Base-by-base conservation (phyloP, 1,284 basidiomycete species). In the Anthracocystis panici-leucophaei region DNA sequence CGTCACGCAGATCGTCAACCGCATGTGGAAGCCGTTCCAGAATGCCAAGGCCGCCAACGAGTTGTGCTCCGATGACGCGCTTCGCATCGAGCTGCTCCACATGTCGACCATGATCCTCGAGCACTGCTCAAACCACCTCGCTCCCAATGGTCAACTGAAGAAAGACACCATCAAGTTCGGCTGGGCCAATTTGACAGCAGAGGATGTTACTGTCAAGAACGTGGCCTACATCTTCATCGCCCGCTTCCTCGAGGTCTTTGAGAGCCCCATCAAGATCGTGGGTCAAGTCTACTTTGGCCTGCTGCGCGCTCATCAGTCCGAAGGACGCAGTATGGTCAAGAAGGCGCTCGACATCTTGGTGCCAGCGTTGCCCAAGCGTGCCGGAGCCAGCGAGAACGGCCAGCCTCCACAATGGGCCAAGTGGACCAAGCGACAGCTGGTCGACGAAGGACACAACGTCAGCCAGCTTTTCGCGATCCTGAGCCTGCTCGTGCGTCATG, bases 131-230 rank as follows among this genome's bases (percentile, higher is more conserved):
- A 88, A 91, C 29, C 87, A 93, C 31, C 80, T 84, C 42, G 72
- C 78, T n/a, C 63, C 75, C 33, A 89, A 97, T 48, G 91, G 90
- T 64, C 91, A 94, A 56, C 90, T 90, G 44, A 91, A 93, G 85
- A 97, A 96, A 86, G 94, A 97, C 78, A 92, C 98, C 70, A 96
- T 99, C 88, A 95, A 93, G 85, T 93, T 93, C 64, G 93, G 94
- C 14, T 98, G 95, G 95, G 90, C 92, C 81, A 93, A 92, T 79
- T 92, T 97, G 78, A 90, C 89, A 29, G 81, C 82, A 9, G 93
- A 95, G 49, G 95, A 97, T 83, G 90, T 92, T 3, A 91, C 95
- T 7, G 94, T 98, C 80, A 97, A 95, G 86, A 94, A 98, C 84
- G 93, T 93, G 25, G 93, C 95, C 0, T 96, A 96, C 83, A 90